Percentiles rank a stretch among this genome's conserved stretches.
Conservation (phyloP, 1,284 basidiomycete species). For the Ganoderma lucidum region DNA sequence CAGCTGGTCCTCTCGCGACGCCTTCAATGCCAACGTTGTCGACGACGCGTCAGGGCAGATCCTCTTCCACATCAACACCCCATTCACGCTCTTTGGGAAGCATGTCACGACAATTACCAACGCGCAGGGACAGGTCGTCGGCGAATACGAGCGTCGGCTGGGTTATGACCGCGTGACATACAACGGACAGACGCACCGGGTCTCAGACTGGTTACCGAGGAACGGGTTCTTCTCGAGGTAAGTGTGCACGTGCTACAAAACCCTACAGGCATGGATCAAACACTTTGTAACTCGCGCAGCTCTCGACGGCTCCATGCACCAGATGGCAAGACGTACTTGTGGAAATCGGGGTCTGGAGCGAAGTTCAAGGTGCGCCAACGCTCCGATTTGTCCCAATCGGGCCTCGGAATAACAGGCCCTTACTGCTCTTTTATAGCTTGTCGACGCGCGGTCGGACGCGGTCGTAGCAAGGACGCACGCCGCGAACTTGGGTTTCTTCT, state of each 20-base stretch:
- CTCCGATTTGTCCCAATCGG: background rate
- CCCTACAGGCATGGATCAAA: too few relatives aligned
- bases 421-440: background rate
- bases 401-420: background rate
- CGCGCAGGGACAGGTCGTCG: slow-evolving; percentile 9
- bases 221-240: slow-evolving; percentile 10
- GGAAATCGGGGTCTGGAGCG: background rate
- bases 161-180: slow-evolving; percentile 15
- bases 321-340: slow-evolving; percentile 14
- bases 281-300: background rate
- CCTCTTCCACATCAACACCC: slow-evolving; percentile 8
- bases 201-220: slow-evolving; percentile 19
- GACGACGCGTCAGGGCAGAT: slow-evolving; percentile 6
- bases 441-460: slow-evolving; percentile 1
- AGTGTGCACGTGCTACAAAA: too few relatives aligned
- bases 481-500: background rate
- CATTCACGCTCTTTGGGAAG: background rate
- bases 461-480: slow-evolving; percentile 9
- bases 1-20: background rate
- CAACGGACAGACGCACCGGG: slow-evolving; percentile 12
- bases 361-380: slow-evolving; percentile 5
- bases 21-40: slow-evolving; percentile 2
- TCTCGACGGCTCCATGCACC: slow-evolving; percentile 10
- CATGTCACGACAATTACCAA: slow-evolving; percentile 3
- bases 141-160: slow-evolving; percentile 14